phyloP scores from a whole-genome alignment of 129 eudicot genomes.

The Rutidosis leptorrhynchoides region DNA sequence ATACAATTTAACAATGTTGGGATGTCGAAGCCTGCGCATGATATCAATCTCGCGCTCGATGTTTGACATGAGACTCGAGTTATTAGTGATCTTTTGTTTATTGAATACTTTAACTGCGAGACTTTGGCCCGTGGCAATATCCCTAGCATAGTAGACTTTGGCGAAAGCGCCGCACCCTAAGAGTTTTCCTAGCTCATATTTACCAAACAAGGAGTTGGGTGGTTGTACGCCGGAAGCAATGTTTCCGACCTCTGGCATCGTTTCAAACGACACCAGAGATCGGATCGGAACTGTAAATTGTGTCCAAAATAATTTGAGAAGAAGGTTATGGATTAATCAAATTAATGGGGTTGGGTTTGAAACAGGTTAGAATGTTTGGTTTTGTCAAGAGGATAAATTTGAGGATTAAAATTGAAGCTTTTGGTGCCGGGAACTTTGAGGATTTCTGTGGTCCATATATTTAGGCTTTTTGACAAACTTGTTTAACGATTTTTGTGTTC shows the following conservation, averaged over 20 bases:
- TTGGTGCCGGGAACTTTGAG: slow-evolving; percentile 27
- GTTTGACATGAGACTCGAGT: slow-evolving; percentile 34
- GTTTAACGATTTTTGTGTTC: not conserved
- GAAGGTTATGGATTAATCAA: slow-evolving; percentile 17
- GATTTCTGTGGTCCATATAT: slow-evolving; percentile 20
- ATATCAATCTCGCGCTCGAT: slow-evolving; percentile 70
- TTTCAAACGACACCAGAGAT: slow-evolving; percentile 36
- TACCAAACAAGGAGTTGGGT: slow-evolving; percentile 50
- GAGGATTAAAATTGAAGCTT: slow-evolving; percentile 17
- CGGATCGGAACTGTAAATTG: slow-evolving; percentile 25
- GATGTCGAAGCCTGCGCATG: slow-evolving; percentile 59
- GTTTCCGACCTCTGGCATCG: slow-evolving; percentile 45
- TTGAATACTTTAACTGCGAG: slow-evolving; percentile 68
- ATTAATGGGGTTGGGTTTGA: slow-evolving; percentile 14
- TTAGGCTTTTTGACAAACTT: not conserved
- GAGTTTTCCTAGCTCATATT: slow-evolving; percentile 68
- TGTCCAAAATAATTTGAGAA: slow-evolving; percentile 18
- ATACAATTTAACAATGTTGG: slow-evolving; percentile 47
- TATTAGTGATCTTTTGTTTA: slow-evolving; percentile 43
- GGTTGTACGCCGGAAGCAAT: slow-evolving; percentile 28
- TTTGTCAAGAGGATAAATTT: slow-evolving; percentile 4
- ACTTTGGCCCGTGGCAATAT: slow-evolving; percentile 55
- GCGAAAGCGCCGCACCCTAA: slow-evolving; percentile 84
- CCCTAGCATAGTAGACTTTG: slow-evolving; percentile 72
- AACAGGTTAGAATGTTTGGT: slow-evolving; percentile 18